phyloP scores from a whole-genome alignment of 768 basidiomycete genomes.

The Lepiota venenata region DNA sequence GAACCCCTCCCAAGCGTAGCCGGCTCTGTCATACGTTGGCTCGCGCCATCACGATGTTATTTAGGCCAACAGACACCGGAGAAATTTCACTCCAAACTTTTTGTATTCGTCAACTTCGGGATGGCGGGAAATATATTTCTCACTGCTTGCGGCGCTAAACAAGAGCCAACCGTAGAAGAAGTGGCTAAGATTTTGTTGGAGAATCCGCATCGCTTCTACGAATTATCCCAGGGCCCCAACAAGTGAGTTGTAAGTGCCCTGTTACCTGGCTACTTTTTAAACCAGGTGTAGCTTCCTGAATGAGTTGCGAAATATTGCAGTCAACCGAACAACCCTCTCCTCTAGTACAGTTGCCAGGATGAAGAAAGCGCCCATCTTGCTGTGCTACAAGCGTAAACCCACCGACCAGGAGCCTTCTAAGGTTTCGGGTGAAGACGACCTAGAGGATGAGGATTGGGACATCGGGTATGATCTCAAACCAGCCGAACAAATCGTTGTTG shows the following conservation, averaged over 20 bases:
- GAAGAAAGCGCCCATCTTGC: conserved; percentile 67
- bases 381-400: conserved; percentile 65
- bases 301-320: conserved; percentile 84
- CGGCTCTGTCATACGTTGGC: conserved; percentile 34
- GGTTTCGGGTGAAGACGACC: conserved; percentile 20
- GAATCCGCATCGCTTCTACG: conserved; percentile 69
- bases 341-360: conserved; percentile 55
- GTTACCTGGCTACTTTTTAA: not conserved
- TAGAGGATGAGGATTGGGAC: conserved; percentile 66
- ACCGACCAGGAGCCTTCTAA: conserved; percentile 25
- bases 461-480: conserved; percentile 66
- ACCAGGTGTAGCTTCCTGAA: conserved; percentile 61
- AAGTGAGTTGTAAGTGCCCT: conserved; percentile 41
- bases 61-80: conserved; percentile 50
- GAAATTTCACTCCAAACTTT: conserved; percentile 75
- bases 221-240: conserved; percentile 63
- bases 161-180: conserved; percentile 84
- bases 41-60: conserved; percentile 68
- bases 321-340: conserved; percentile 61
- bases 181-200: conserved; percentile 65
- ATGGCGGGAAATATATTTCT: conserved; percentile 79
- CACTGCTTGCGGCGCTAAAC: conserved; percentile 81
- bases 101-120: conserved; percentile 90
- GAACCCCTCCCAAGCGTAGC: conserved; percentile 26
- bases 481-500: conserved; percentile 72